Conservation (phyloP, 768 basidiomycete genomes). For the Lentinula guzmanii region DNA sequence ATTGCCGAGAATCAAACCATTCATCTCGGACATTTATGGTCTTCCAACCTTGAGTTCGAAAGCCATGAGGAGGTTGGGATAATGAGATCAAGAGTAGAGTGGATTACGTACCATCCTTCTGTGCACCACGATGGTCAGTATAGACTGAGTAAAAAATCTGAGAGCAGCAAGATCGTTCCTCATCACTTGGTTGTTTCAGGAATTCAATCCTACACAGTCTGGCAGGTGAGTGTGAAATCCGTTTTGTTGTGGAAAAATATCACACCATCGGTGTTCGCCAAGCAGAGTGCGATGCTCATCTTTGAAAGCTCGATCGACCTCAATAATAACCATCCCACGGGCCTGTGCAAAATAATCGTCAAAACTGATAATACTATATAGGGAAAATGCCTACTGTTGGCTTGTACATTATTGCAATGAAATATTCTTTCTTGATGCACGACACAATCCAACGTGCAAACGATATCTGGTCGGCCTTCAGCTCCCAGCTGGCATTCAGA, state of each 20-base stretch:
- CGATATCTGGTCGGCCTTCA: not conserved
- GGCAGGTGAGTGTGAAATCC: not conserved
- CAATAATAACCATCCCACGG: conserved; percentile 2
- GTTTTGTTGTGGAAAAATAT: not conserved
- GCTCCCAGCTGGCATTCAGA: conserved; percentile 1
- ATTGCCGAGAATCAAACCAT: not conserved
- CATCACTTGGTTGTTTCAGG: not conserved
- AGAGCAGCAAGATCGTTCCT: not conserved
- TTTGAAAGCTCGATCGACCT: not conserved
- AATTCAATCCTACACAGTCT: not conserved
- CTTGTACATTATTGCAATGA: not conserved
- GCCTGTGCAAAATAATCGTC: not conserved
- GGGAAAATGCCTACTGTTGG: not conserved
- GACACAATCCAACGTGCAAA: not conserved
- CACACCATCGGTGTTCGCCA: not conserved
- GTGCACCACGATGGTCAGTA: not conserved
- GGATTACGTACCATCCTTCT: conserved; percentile 1
- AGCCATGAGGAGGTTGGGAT: not conserved
- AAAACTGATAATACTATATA: not conserved
- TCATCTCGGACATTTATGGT: not conserved
- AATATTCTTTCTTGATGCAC: not conserved
- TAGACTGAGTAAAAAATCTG: not conserved
- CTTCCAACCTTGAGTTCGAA: not conserved
- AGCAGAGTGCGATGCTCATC: not conserved
- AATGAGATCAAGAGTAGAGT: not conserved